Percentiles rank a stretch among this genome's conserved stretches.
Evolutionary conservation across 2,329 filamentous ascomycete species (phyloP).

Genomic region (Sporothrix euskadiensis): DNA sequence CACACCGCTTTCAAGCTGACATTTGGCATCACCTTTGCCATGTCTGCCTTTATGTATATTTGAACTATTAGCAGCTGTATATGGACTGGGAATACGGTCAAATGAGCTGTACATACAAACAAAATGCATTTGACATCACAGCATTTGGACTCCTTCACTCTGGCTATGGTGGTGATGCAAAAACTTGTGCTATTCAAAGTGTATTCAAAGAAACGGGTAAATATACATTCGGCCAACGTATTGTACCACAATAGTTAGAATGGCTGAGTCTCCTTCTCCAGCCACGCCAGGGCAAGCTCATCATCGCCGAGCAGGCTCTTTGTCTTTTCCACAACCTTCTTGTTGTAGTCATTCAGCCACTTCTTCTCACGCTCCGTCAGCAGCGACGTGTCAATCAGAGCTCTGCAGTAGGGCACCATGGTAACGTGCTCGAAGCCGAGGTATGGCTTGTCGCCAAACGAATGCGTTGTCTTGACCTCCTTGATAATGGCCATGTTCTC

Average conservation of each 20-base stretch:
- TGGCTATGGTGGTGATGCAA: neutral
- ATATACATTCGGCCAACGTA: neutral
- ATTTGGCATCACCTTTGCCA: constrained; percentile 71
- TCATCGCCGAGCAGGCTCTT: constrained; percentile 73
- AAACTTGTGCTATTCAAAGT: neutral
- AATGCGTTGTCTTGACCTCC: constrained; percentile 81
- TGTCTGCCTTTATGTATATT: constrained; percentile 64
- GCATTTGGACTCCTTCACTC: neutral
- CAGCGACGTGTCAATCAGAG: constrained; percentile 73
- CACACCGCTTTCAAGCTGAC: constrained; percentile 66
- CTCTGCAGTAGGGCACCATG: constrained; percentile 92
- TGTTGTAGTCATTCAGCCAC: constrained; percentile 87
- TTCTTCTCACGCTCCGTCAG: constrained; percentile 72
- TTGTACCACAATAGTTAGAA: constrained; percentile 42
- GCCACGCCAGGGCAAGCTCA: constrained; percentile 71
- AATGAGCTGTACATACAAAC: neutral
- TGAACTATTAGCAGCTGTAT: constrained; percentile 28
- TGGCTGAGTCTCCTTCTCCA: constrained; percentile 80
- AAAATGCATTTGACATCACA: neutral
- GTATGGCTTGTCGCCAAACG: constrained; percentile 91
- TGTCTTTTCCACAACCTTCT: constrained; percentile 79
- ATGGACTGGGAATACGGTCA: no score
- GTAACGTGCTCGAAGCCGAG: constrained; percentile 96
- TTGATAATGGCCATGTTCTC: constrained; percentile 93
- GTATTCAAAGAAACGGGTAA: neutral